Evolutionary conservation across 192 early-diverging fungal genomes (phyloP), one percentile per base, ranked within the genome.

Genomic region (Podila horticola): DNA sequence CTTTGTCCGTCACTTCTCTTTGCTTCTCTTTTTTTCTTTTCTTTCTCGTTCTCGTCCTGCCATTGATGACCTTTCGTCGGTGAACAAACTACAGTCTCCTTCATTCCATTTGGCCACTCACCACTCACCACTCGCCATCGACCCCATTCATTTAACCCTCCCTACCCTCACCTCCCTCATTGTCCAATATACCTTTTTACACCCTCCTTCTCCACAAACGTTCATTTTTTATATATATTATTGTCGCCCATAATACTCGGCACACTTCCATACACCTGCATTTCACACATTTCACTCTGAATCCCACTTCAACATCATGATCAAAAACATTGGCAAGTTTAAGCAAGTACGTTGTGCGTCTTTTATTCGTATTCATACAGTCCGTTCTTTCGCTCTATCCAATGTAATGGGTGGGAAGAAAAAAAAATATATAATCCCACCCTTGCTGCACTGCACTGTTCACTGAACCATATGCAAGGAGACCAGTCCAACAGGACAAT

Each of bases 291-390:
- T 50, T 30, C 30, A 50, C 24, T 26, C 29, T 20, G 2, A 20
- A 1, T 63, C 31, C 28, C 12, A 28, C 24, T 31, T 15, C 31
- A 59, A 59, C 58, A 68, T 51, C 66, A 79, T 79, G 76, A 79
- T 79, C 41, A 79, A 79, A 52, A 79, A 79, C 66, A 79, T 79
- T 20, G 70, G 76, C 50, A 79, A 79, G 55, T 31, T 79, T 66
- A 79, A 79, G 45, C 76, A 79, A 69, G 76, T 79, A 79, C 38
- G 69, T n/a, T n/a, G n/a, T n/a, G 10, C 62, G n/a, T 26, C 12
- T 50, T 31, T 10, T 22, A 1, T 52, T 55, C 22, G 5, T 24
- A 55, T 55, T n/a, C 52, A 55, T 22, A 12, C 52, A 2, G 6
- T 22, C 52, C 17, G 7, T 22, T 2, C 52, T 55, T 5, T 55